Base-by-base conservation (phyloP, 2,329 filamentous ascomycete species). In the Pestalotiopsis sp. region DNA sequence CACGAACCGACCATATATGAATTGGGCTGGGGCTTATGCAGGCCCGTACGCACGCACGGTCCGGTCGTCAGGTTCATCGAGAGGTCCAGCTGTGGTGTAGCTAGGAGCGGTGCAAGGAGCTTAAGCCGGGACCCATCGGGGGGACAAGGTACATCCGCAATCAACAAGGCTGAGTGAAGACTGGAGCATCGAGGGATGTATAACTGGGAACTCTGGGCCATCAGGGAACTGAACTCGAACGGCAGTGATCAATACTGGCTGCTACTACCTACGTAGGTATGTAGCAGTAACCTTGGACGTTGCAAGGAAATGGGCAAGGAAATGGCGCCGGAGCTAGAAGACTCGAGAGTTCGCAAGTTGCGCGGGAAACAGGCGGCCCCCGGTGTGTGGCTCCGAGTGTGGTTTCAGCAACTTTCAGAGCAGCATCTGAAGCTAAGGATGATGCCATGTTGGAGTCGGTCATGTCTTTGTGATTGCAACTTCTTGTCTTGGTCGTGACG, bases 1-100 rank as follows among this genome's bases (percentile, higher is more conserved):
- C 39, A 39, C n/a, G 31, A 36, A 36, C 31, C 31, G n/a, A 52
- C 20, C 23, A 64, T 64, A 64, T 38, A 64, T 64, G 39, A 64
- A 45, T 49, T 52, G 20, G 36, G 17, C 61, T 64, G 61, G 61
- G 61, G 61, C 61, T 64, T 64, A 64, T 64, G 61, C 61, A 64
- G 61, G 59, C 25, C 25, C 39, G 61, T 39, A 64, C 61, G 61
- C n/a, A 52, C 45, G 45, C 45, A 52, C 45, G 45, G 45, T 52
- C 45, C 45, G 61, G 38, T 20, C 61, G 38, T 25, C 20, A 49
- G 39, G 25, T 20, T 39, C n/a, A 38, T 45, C 61, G 20, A 45
- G 20, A 45, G 61, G 61, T 39, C 59, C 38, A 64, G 61, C 38
- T 64, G n/a, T 36, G 27, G 25, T 59, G 23, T n/a, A 23, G 57